Evolutionary conservation across 192 early-diverging fungal genomes (phyloP), one percentile per base, ranked within the genome.

Genomic region (Gaertneriomyces sp.): DNA sequence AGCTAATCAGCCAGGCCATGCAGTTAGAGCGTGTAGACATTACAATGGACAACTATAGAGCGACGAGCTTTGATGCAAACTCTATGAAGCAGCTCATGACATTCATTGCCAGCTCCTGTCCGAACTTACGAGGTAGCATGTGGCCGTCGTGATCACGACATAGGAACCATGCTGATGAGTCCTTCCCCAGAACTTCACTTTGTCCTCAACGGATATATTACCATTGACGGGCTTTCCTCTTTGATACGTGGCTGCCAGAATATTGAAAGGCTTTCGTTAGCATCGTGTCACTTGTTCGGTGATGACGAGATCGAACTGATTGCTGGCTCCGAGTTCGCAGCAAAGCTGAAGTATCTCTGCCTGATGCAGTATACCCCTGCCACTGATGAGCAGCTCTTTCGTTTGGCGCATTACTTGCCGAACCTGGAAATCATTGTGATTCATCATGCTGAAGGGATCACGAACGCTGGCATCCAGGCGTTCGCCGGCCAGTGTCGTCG

Each of bases 181-280:
- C 25, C 25, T 33, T 33, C 25, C 2, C 25, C 45, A 63, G 61
- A 49, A 63, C 25, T 63, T n/a, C 61, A 63, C 50, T 63, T 63
- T 45, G 20, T 63, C 9, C 11, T 39, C 4, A 53, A 63, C 50
- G 42, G 61, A n/a, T 20, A 17, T 7, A 56, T 63, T 10, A 53
- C 38, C 39, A 33, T 10, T 16, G 19, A 25, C 5, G 61, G 40
- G n/a, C 12, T 53, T 6, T 19, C 12, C 10, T 53, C 61, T 4
- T 20, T 49, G 7, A 19, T 53, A 19, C 9, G 11, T 8, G 47
- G 50, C 11, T 53, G 45, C 47, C 61, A 38, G 10, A 56, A 63
- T 9, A n/a, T 63, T n/a, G 47, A 63, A 9, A 16, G 17, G 10
- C 49, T 63, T 9, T 63, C 61, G 11, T 50, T 63, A 17, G 53